Conservation (phyloP, 177 flowering plant species). For the Vitis hybrid region DNA sequence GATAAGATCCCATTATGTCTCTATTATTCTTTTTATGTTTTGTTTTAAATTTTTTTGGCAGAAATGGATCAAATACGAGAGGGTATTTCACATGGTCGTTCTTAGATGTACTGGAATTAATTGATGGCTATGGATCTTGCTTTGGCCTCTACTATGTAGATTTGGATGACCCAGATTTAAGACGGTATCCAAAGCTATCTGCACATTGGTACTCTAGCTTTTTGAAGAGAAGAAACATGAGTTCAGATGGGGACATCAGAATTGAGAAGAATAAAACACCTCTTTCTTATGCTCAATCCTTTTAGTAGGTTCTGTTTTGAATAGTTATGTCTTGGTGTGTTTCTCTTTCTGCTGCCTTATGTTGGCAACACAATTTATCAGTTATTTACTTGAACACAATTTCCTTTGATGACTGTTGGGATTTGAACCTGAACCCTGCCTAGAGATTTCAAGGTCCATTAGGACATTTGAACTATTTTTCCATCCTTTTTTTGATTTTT, state of each 20-base stretch:
- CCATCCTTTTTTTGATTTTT: no score
- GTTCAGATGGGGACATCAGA: conserved; percentile 7
- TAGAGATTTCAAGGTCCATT: no score
- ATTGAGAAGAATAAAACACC: conserved; percentile 8
- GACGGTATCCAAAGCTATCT: conserved; percentile 48
- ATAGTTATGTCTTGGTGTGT: neutral
- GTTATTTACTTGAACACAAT: neutral
- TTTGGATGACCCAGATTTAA: conserved; percentile 37
- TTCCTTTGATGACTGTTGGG: neutral
- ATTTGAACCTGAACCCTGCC: no score
- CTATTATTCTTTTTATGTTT: neutral
- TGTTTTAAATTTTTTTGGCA: conserved; percentile 10
- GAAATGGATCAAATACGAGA: conserved; percentile 55
- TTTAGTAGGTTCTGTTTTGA: conserved; percentile 2
- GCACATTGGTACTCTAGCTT: conserved; percentile 64
- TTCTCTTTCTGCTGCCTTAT: neutral
- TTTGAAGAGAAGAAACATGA: conserved; percentile 32
- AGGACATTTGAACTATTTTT: no score
- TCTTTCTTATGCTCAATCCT: conserved; percentile 1
- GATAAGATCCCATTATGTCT: neutral
- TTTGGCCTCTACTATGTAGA: conserved; percentile 50
- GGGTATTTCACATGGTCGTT: conserved; percentile 52
- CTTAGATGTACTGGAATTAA: conserved; percentile 43
- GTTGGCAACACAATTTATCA: neutral
- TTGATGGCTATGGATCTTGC: conserved; percentile 26